Evolutionary conservation across 108 stramenopile genomes (phyloP).

Genomic region (Seminavis robusta): DNA sequence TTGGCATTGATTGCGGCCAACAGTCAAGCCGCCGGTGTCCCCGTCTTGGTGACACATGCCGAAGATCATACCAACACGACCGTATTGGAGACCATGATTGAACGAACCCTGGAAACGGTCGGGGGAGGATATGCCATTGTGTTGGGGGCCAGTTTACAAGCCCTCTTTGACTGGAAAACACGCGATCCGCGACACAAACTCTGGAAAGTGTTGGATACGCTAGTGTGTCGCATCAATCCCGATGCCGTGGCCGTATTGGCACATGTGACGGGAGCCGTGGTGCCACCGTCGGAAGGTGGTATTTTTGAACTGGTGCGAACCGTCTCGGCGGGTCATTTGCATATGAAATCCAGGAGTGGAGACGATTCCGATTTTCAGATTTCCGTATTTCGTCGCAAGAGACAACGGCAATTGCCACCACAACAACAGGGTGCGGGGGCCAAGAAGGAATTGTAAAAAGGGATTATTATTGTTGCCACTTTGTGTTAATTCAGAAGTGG

Average conservation of each 20-base stretch:
- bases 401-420: too few species aligned
- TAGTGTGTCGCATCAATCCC: slow-evolving; percentile 27
- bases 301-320: slow-evolving; percentile 33
- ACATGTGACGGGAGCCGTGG: slow-evolving; percentile 22
- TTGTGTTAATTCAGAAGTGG: too few species aligned
- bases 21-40: slow-evolving; percentile 10
- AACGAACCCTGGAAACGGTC: slow-evolving; percentile 12
- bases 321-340: slow-evolving; percentile 30
- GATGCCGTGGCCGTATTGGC: slow-evolving; percentile 32
- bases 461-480: too few species aligned
- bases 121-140: slow-evolving; percentile 40
- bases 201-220: slow-evolving; percentile 33
- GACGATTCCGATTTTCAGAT: slow-evolving; percentile 47
- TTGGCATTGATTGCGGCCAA: slow-evolving; percentile 31
- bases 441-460: too few species aligned
- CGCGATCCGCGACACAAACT: slow-evolving; percentile 13
- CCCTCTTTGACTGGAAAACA: slow-evolving; percentile 45
- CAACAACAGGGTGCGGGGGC: too few species aligned
- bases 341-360: slow-evolving; percentile 39
- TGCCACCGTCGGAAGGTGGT: slow-evolving; percentile 6
- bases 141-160: slow-evolving; percentile 51
- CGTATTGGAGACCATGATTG: slow-evolving; percentile 16
- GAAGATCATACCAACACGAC: slow-evolving; percentile 10
- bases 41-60: neutral
- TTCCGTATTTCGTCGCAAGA: slow-evolving; percentile 14